These are phyloP conservation scores for Pezicula rhizophila DNA, from an alignment of 2,329 filamentous ascomycete genomes.

Conservation along the genomic window DNA sequence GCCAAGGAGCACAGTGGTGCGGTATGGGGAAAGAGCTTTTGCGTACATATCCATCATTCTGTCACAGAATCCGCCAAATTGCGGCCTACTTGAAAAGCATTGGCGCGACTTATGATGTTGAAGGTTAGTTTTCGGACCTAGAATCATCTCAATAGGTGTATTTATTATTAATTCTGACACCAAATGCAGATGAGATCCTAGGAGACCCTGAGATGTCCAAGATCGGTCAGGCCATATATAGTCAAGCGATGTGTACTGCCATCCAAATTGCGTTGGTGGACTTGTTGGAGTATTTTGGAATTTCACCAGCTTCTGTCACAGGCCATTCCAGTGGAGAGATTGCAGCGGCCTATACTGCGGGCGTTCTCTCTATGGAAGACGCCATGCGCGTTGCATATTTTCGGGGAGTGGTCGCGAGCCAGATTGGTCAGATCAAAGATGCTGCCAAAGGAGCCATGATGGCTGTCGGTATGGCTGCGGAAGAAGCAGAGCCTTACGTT, in stretches of 20 bases:
- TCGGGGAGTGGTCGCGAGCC: conserved; percentile 10
- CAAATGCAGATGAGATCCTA: background rate
- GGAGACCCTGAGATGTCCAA: background rate
- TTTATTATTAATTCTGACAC: background rate
- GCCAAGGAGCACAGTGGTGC: conserved; percentile 11
- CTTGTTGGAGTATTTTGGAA: conserved; percentile 17
- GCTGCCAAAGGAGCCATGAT: conserved; percentile 41
- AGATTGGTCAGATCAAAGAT: too few species aligned
- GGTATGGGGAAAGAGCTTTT: background rate
- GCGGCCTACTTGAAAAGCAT: background rate
- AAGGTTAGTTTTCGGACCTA: too few species aligned
- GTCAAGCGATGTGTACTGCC: conserved; percentile 28
- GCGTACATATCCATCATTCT: background rate
- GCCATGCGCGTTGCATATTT: conserved; percentile 23
- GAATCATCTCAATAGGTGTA: background rate
- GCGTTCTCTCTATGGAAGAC: conserved; percentile 12
- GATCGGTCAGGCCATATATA: background rate
- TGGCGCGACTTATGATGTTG: background rate
- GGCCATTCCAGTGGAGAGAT: conserved; percentile 27
- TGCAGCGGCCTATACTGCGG: conserved; percentile 23
- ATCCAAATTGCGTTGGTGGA: conserved; percentile 29
- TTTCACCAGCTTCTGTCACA: conserved; percentile 16
- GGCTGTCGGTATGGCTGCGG: conserved; percentile 35
- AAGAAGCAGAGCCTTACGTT: conserved; percentile 5
- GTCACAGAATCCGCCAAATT: background rate